Conservation (phyloP, 768 basidiomycete species). For the Suillus tomentosus region DNA sequence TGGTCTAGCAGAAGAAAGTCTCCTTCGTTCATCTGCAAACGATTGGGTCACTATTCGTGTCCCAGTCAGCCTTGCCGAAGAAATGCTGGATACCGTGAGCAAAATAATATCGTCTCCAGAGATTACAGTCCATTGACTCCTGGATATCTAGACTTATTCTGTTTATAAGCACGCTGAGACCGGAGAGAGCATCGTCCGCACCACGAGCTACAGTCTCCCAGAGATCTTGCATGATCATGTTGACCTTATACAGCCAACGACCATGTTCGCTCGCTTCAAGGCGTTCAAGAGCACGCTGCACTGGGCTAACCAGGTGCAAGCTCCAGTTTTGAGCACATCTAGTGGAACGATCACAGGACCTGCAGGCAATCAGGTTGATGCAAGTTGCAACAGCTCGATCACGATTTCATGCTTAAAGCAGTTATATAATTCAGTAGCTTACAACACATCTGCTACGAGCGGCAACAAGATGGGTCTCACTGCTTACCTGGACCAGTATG, state of each 20-base stretch:
- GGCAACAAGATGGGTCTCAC: constrained; percentile 57
- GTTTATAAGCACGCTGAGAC: constrained; percentile 57
- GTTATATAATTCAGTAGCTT: constrained; percentile 55
- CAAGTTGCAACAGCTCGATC: constrained; percentile 49
- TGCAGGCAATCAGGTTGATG: constrained; percentile 43
- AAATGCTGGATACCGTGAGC: constrained; percentile 68
- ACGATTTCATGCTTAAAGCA: constrained; percentile 56
- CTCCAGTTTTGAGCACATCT: constrained; percentile 1
- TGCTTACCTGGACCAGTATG: constrained; percentile 54
- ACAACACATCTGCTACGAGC: constrained; percentile 42
- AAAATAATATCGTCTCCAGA: background rate
- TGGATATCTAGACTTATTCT: constrained; percentile 52
- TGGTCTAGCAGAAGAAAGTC: constrained; percentile 49
- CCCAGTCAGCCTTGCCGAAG: constrained; percentile 60
- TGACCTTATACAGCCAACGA: constrained; percentile 73
- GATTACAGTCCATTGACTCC: background rate
- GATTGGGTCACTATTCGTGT: constrained; percentile 70
- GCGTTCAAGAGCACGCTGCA: constrained; percentile 45
- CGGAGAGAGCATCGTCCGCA: constrained; percentile 60
- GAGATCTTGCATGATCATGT: constrained; percentile 57
- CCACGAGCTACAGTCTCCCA: constrained; percentile 71
- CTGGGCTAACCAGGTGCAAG: constrained; percentile 22
- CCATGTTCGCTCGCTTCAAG: constrained; percentile 57
- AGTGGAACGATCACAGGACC: constrained; percentile 27
- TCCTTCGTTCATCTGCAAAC: constrained; percentile 60